Evolutionary conservation across 345 rosid genomes (phyloP).

Genomic region (Cardamine resedifolia): DNA sequence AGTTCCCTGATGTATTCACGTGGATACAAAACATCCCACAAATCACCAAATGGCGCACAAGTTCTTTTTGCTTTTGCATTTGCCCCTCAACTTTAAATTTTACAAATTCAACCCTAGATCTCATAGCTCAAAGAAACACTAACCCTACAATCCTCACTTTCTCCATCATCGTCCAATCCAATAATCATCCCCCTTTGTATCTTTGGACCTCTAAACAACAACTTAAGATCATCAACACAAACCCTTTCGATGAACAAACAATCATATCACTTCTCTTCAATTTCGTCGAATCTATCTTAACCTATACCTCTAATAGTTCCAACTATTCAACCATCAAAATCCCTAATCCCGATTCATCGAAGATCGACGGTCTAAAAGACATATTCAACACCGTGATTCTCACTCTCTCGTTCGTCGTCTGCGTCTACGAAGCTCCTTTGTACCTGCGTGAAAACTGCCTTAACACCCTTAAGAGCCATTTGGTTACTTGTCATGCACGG

Average conservation of each 20-base stretch:
- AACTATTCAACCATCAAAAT: constrained; percentile 38
- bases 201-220: constrained; percentile 73
- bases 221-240: constrained; percentile 42
- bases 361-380: constrained; percentile 41
- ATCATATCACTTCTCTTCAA: constrained; percentile 47
- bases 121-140: constrained; percentile 45
- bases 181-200: constrained; percentile 46
- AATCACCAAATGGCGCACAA: constrained; percentile 50
- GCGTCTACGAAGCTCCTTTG: constrained; percentile 76
- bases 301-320: constrained; percentile 47
- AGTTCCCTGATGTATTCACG: constrained; percentile 51
- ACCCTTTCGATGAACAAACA: constrained; percentile 45
- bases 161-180: constrained; percentile 54
- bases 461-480: constrained; percentile 46
- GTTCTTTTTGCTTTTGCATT: constrained; percentile 49
- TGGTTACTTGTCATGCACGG: constrained; percentile 43
- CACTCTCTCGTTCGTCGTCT: constrained; percentile 56
- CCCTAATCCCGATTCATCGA: constrained; percentile 41
- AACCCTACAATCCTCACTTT: constrained; percentile 42
- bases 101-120: constrained; percentile 56
- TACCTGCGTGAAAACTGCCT: constrained; percentile 64
- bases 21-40: constrained; percentile 76
- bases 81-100: constrained; percentile 50
- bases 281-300: constrained; percentile 59
- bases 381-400: constrained; percentile 59